Percentiles rank a stretch among this genome's conserved stretches.
phyloP scores from a whole-genome alignment of 768 basidiomycete species.

The Porphyrellus cyaneotinctus region DNA sequence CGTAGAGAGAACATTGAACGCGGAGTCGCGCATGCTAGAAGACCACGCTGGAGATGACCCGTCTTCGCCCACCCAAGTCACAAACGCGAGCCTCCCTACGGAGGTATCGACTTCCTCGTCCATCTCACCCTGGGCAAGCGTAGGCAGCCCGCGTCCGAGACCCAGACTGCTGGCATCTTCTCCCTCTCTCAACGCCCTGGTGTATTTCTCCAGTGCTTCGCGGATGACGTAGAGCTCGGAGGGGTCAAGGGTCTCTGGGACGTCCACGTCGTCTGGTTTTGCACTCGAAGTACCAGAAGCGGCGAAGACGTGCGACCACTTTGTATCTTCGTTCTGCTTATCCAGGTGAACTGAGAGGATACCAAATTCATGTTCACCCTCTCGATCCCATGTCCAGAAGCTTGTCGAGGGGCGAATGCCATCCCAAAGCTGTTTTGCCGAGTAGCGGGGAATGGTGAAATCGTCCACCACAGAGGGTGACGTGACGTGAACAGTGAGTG shows the following conservation, averaged over 20 bases:
- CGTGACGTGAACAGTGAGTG: slow-evolving; percentile 62
- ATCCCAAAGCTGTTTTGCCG: slow-evolving; percentile 72
- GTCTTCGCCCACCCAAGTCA: slow-evolving; percentile 64
- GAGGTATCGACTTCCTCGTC: slow-evolving; percentile 85
- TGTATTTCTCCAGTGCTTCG: slow-evolving; percentile 85
- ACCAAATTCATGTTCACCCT: slow-evolving; percentile 63
- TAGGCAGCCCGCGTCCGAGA: slow-evolving; percentile 66
- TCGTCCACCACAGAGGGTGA: slow-evolving; percentile 27
- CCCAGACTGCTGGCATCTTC: slow-evolving; percentile 61
- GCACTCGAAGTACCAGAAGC: slow-evolving; percentile 35
- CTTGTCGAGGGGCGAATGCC: slow-evolving; percentile 71
- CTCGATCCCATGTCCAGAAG: slow-evolving; percentile 90
- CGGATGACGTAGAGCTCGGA: slow-evolving; percentile 75
- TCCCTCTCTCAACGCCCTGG: slow-evolving; percentile 53
- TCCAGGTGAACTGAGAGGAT: slow-evolving; percentile 81
- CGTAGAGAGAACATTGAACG: slow-evolving; percentile 61
- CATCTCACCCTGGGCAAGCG: slow-evolving; percentile 82
- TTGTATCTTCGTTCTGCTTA: slow-evolving; percentile 76
- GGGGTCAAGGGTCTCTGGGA: slow-evolving; percentile 85
- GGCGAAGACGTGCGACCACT: slow-evolving; percentile 86
- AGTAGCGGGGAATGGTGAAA: slow-evolving; percentile 53
- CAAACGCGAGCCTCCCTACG: slow-evolving; percentile 58
- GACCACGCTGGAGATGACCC: slow-evolving; percentile 46
- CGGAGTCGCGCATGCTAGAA: slow-evolving; percentile 27
- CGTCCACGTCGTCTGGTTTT: slow-evolving; percentile 52